Base-by-base conservation (phyloP, 257 asterid species). In the Solanum medicagineum region DNA sequence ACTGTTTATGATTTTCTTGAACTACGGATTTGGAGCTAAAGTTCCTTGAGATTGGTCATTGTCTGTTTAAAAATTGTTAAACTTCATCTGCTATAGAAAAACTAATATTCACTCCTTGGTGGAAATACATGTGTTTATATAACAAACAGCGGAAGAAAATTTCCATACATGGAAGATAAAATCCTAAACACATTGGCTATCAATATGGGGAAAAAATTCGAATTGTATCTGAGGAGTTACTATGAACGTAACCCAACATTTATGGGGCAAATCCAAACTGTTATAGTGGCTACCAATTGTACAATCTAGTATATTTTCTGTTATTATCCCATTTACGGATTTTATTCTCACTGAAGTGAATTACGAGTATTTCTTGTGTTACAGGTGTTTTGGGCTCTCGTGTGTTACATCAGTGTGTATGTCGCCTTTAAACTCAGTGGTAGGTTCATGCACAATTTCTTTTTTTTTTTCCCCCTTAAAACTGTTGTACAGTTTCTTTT, bases 361-460 rank as follows among this genome's bases (percentile, higher is more conserved):
- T 81, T 55, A 4, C n/a, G 54, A 86, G 86, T 70, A 66, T 65
- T 88, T 83, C 81, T 86, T 88, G 60, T 87, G 87, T 88, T 93
- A 86, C 95, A 93, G 94, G 94, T 68, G 79, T 94, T 69, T 85
- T 92, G 83, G 96, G 97, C 85, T 88, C 98, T 36, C 91, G 83
- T 81, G 66, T 89, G 56, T 93, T 91, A 91, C 63, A 85, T 83
- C 89, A 22, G 17, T 44, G 24, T 73, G 81, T 85, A 54, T 83
- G 75, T 60, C 65, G 84, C 85, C 90, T 55, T 71, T 87, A 84
- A 65, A 51, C 73, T 85, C 85, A 87, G 94, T 90, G 87, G 63
- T 77, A 77, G 83, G 83, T 77, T 51, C 40, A 26, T 82, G 29
- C 80, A 55, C 55, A 71, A n/a, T 85, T 80, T 26, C 29, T 26